Conservation (phyloP, 2,329 filamentous ascomycete genomes). For the Dactylellina cionopaga region DNA sequence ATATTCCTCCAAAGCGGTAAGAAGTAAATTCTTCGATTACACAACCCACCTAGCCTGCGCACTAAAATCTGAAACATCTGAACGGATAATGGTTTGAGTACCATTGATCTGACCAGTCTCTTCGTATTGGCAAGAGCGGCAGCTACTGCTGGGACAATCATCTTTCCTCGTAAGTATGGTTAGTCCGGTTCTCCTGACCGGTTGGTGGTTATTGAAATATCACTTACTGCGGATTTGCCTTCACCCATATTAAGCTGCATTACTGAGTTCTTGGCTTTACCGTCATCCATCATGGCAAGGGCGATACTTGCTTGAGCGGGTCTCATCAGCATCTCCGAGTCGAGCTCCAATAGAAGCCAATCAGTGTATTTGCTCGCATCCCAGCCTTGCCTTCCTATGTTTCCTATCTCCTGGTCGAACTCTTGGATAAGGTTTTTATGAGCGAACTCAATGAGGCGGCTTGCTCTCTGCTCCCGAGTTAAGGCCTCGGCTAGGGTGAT, state of each 20-base stretch:
- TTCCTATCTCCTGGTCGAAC: constrained; percentile 53
- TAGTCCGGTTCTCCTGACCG: too few relatives aligned
- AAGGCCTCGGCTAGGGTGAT: constrained; percentile 15
- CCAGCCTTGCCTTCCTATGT: constrained; percentile 12
- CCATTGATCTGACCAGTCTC: constrained; percentile 68
- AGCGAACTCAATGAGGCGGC: background rate
- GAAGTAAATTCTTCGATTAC: constrained; percentile 67
- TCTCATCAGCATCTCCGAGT: constrained; percentile 71
- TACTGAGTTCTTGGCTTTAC: constrained; percentile 63
- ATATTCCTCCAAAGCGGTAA: constrained; percentile 70
- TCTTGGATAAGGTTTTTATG: constrained; percentile 1
- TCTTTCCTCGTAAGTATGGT: too few relatives aligned
- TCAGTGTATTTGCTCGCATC: constrained; percentile 64
- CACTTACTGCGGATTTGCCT: constrained; percentile 72
- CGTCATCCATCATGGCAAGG: constrained; percentile 66
- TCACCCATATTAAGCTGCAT: constrained; percentile 78
- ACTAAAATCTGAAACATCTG: constrained; percentile 71
- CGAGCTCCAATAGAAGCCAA: constrained; percentile 75
- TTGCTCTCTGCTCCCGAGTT: constrained; percentile 28
- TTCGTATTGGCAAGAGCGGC: constrained; percentile 66
- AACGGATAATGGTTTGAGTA: constrained; percentile 70
- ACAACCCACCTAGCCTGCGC: constrained; percentile 66
- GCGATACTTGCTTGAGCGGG: constrained; percentile 70
- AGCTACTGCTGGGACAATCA: constrained; percentile 74
- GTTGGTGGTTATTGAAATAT: too few relatives aligned